Base-by-base conservation (phyloP, 169 alveolate species). In the Plasmodium relictum region DNA sequence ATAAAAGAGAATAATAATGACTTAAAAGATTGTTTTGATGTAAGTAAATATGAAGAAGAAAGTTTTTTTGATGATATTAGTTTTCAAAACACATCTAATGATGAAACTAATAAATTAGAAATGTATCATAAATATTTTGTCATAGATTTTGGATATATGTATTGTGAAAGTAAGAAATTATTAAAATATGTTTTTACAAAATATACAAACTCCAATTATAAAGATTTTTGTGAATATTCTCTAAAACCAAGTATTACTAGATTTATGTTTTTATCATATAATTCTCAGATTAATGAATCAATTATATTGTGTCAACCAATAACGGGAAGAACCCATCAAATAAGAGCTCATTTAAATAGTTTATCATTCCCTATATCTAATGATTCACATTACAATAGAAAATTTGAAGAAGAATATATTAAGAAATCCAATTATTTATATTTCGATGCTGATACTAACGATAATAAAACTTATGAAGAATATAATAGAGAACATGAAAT, bases 311-410 rank as follows among this genome's bases (percentile, higher is more conserved):
- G 99, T 71, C 95, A 94, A 44, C 99, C 99, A 4, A 93, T 97
- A 70, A 98, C 99, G 0, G 99, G 99, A 50, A 94, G 99, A 70
- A 98, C 99, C 3, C 99, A 98, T 88, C 98, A 98, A 93, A 98
- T 98, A 14, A 94, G 99, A 89, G 99, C 98, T n/a, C 99, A 98
- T 94, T 93, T 97, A 48, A 91, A 95, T 66, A 88, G 88, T 83
- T 72, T 98, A 31, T 99, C 99, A 0, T 96, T 93, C 80, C 99
- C 99, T 10, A 98, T 98, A 71, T 94, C 96, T 3, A 94, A 94
- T 62, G 96, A 94, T 78, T 12, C 78, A 6, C 87, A 92, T 39
- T 94, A 94, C 78, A 92, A 92, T 41, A 76, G 90, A 37, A 89
- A 72, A 5, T 68, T 76, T 24, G 89, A 74, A 18, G 52, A 88